Evolutionary conservation across 2,329 filamentous ascomycete species (phyloP), one percentile per base, ranked within the genome.

Genomic region (Paecilomyces sp.): DNA sequence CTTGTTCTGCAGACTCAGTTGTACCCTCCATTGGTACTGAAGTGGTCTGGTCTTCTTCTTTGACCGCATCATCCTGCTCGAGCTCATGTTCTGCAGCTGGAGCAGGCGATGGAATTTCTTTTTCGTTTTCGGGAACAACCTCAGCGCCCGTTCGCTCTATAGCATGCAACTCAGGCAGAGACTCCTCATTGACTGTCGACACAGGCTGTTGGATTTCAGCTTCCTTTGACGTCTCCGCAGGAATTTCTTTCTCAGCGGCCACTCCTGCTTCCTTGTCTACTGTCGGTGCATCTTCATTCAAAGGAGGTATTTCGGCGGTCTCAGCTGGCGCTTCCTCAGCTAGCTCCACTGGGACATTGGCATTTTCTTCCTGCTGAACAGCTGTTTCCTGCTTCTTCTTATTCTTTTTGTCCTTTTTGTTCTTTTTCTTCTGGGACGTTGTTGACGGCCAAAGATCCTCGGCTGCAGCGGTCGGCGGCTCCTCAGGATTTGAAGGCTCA

Each of bases 381-480:
- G 15, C 36, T 47, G 8, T 18, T 7, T 18, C 36, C 36, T 47
- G 36, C 36, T 47, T 47, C 15, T 18, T 47, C 36, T 47, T 47
- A 5, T 5, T 47, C 15, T n/a, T 47, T 15, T 47, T 47, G 15
- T n/a, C 65, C 58, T 67, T 67, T 58, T 67, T 65, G 13, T 8
- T n/a, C 57, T 63, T 65, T 58, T 64, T 61, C 58, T 66, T 67
- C 58, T 66, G 63, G 3, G 65, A 68, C 31, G 31, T 33, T 36
- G 58, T 36, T 28, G 64, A 64, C 31, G 57, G 63, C 31, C 57
- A 64, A 12, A 62, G 47, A 22, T 33, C 13, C 55, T 65, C 60
- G 9, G 61, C 30, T 15, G 13, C 9, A 12, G 12, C 30, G 54
- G 33, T 24, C 12, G 51, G 4, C 3, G 55, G 55, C 28, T 57